Base-by-base conservation (phyloP, 768 basidiomycete species). In the Mycena alexandri region DNA sequence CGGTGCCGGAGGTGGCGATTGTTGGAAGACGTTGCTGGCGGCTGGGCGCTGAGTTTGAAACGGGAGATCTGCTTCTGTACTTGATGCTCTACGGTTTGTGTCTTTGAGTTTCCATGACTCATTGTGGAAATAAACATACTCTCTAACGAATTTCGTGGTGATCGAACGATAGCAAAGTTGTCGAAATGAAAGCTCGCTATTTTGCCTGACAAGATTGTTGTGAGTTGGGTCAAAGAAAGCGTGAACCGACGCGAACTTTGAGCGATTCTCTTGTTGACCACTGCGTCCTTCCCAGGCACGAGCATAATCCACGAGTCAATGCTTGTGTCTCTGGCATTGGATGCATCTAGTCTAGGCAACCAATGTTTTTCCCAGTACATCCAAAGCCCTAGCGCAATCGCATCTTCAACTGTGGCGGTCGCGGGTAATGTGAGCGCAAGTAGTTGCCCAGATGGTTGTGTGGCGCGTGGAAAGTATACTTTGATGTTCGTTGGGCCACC, bases 371-470 rank as follows among this genome's bases (percentile, higher is more conserved):
- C 90, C 85, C 87, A 90, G 63, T 90, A 93, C 16, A 75, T 84
- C 84, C 84, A 92, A 51, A 93, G 73, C 7, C 87, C 87, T 69
- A 86, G 88, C 0, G 92, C 93, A 21, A 93, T 89, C 19, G 91
- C 89, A 74, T 93, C 92, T 71, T 93, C 92, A 7, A 93, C 85
- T 0, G 86, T 87, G 9, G 90, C 87, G 53, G 91, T 90, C 67
- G 84, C 86, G 62, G 89, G 75, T 12, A 92, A 88, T 53, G 76
- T 83, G 8, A 90, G 78, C 43, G 80, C 73, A 75, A 90, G 80
- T 42, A 80, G 75, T 34, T 84, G 80, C 9, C 80, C 78, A 6
- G 59, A 73, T 0, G 86, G 86, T 58, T 82, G 76, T 3, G 71
- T 73, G 13, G 87, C 88, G 63, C 86, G 85, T 0, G 92, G 92